A percentile compares a stretch with the other conserved stretches of the same genome.
Conservation (phyloP, 495 filamentous ascomycete genomes). For the Bryoglossum gracile region DNA sequence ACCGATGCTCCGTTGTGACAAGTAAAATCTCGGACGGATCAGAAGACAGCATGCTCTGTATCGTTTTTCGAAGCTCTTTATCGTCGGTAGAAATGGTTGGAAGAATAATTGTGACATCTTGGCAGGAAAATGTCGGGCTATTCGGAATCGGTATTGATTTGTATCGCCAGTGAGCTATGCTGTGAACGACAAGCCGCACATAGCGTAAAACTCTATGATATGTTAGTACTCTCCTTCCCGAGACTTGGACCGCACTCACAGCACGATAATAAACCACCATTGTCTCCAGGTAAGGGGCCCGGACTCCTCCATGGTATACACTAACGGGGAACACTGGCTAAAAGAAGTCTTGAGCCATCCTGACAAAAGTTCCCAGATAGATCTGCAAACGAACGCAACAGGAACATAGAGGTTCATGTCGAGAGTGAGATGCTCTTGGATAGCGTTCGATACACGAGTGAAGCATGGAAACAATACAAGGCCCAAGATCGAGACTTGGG, state of each 20-base stretch:
- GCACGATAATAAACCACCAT: background rate
- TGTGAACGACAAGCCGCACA: conserved; percentile 55
- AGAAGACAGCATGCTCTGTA: conserved; percentile 44
- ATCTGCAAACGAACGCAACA: background rate
- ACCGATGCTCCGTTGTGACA: conserved; percentile 42
- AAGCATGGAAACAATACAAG: conserved; percentile 9
- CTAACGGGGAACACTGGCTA: background rate
- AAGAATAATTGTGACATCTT: conserved; percentile 66
- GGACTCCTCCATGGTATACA: background rate
- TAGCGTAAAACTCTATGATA: conserved; percentile 35
- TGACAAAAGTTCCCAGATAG: background rate
- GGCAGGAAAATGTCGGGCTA: conserved; percentile 45
- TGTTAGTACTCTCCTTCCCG: background rate
- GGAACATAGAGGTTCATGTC: conserved; percentile 9
- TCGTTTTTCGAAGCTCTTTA: conserved; percentile 39
- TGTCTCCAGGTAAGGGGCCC: background rate
- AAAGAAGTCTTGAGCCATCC: background rate
- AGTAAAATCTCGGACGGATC: conserved; percentile 41
- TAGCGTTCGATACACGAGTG: conserved; percentile 6
- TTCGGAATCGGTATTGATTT: conserved; percentile 45
- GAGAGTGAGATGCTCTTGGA: conserved; percentile 4
- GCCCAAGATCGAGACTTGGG: conserved; percentile 6
- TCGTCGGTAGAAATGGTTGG: conserved; percentile 46
- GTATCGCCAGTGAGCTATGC: conserved; percentile 55
- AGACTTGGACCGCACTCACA: background rate